Evolutionary conservation across 129 eudicot genomes (phyloP).

Genomic region (Tagetes erecta): DNA sequence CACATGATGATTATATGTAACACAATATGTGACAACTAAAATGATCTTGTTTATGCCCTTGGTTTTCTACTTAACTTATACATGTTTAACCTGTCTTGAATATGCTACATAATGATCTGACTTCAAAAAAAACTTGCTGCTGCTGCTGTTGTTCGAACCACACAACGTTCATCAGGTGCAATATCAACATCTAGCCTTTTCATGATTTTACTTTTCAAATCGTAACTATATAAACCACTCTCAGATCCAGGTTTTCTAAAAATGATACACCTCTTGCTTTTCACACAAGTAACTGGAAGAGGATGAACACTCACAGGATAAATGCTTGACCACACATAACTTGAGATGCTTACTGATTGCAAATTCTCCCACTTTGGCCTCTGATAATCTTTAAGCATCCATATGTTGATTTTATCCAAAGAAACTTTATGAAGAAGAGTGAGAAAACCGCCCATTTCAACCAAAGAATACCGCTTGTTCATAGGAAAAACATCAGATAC

Average conservation of each 20-base stretch:
- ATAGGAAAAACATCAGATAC: neutral
- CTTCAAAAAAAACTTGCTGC: slow-evolving; percentile 4
- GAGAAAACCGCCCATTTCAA: slow-evolving; percentile 39
- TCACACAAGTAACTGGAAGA: slow-evolving; percentile 23
- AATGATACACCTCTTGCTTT: slow-evolving; percentile 24
- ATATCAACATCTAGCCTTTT: slow-evolving; percentile 23
- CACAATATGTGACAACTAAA: neutral
- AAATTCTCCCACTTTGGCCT: slow-evolving; percentile 24
- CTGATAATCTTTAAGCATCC: slow-evolving; percentile 38
- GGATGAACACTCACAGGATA: slow-evolving; percentile 5
- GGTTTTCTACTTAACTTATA: neutral
- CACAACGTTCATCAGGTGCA: slow-evolving; percentile 12
- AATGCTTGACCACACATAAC: slow-evolving; percentile 7
- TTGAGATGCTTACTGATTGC: slow-evolving; percentile 12
- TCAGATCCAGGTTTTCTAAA: slow-evolving; percentile 23
- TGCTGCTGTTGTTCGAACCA: slow-evolving; percentile 18
- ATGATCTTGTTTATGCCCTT: neutral
- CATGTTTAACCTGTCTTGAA: neutral
- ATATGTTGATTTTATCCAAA: slow-evolving; percentile 8
- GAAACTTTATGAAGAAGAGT: slow-evolving; percentile 13
- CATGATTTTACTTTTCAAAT: slow-evolving; percentile 17
- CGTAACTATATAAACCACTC: slow-evolving; percentile 25
- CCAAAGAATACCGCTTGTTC: slow-evolving; percentile 6
- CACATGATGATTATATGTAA: neutral
- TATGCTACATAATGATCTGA: neutral